Evolutionary conservation across 1,284 basidiomycete genomes (phyloP), one percentile per base, ranked within the genome.

Genomic region (Pascua guehoae): DNA sequence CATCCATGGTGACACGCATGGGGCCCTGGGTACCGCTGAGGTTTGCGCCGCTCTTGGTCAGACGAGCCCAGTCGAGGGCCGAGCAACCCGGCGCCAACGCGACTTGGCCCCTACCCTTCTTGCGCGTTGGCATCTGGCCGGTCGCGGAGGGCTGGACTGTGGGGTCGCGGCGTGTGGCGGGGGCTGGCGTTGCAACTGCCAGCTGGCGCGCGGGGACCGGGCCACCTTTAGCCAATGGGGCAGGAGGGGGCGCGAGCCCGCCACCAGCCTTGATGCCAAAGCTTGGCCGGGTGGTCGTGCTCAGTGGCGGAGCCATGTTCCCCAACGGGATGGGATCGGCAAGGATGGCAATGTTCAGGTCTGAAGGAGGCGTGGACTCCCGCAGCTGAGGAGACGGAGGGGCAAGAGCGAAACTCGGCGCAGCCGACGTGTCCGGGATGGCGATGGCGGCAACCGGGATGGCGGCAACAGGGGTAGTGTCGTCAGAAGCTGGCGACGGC

Each of bases 21-120:
- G 91, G 66, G 14, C 74, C 66, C 12, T 55, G 62, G 24, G 39
- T 58, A 40, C 91, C 91, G 57, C 89, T 78, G 17, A 95, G 75
- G 80, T 96, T 85, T 60, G 80, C 75, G 7, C 91, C 89, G 8
- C 87, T 90, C 5, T 83, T 79, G 70, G 91, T 91, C 57, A 97
- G 76, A 50, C 84, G 85, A 1, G 93, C 94, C 96, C 96, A 98
- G 77, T 98, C 96, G 17, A 98, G 77, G 17, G 93, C 86, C 63
- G 90, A 89, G 76, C 88, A 90, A 4, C 96, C 96, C 2, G 95
- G 95, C 12, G 88, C 86, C 0, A 98, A 82, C 1, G 86, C 89
- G 2, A 98, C 93, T 78, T 95, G 97, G 51, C 80, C 83, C 18
- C 84, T 77, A 66, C 84, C 86, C 69, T 84, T 75, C 62, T 84